Percentiles rank a stretch among this genome's conserved stretches.
These are phyloP conservation scores for Diaporthe vexans DNA, from an alignment of 2,329 filamentous ascomycete species.

Conservation along the genomic window DNA sequence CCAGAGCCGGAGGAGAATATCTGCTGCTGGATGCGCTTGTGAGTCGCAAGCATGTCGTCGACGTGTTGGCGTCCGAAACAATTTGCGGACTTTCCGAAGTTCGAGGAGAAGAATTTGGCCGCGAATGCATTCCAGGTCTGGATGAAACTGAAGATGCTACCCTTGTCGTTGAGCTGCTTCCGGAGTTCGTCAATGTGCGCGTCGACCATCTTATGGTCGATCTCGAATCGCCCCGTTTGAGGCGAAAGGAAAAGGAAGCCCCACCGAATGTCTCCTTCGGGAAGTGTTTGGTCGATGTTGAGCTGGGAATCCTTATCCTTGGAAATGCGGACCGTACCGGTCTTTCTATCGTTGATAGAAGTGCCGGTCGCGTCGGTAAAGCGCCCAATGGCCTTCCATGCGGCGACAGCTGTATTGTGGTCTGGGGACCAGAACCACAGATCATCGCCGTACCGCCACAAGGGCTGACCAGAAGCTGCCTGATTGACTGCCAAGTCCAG, in stretches of 20 bases:
- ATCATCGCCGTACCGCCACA: slow-evolving; percentile 76
- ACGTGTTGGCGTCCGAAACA: slow-evolving; percentile 67
- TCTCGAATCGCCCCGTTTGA: slow-evolving; percentile 66
- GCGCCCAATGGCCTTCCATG: slow-evolving; percentile 70
- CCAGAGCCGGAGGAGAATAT: slow-evolving; percentile 55
- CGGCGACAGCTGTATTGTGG: slow-evolving; percentile 65
- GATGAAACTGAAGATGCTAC: slow-evolving; percentile 62
- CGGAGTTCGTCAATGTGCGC: slow-evolving; percentile 71
- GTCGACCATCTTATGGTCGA: slow-evolving; percentile 71
- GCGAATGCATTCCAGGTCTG: slow-evolving; percentile 67
- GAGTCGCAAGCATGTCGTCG: slow-evolving; percentile 64
- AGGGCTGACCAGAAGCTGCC: slow-evolving; percentile 63
- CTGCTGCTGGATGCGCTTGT: slow-evolving; percentile 63
- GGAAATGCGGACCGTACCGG: slow-evolving; percentile 61
- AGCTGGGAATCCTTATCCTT: slow-evolving; percentile 40
- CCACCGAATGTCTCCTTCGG: slow-evolving; percentile 64
- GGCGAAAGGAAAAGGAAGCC: slow-evolving; percentile 70
- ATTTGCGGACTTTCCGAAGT: slow-evolving; percentile 66
- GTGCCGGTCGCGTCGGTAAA: slow-evolving; percentile 71
- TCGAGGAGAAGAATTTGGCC: slow-evolving; percentile 64
- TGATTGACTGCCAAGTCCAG: slow-evolving; percentile 76
- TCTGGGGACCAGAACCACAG: slow-evolving; percentile 75
- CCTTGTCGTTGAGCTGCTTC: slow-evolving; percentile 67
- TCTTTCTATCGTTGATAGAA: slow-evolving; percentile 66
- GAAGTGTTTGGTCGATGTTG: slow-evolving; percentile 54